Evolutionary conservation across 345 rosid species (phyloP).

Genomic region (Noccaea bulbosa): DNA sequence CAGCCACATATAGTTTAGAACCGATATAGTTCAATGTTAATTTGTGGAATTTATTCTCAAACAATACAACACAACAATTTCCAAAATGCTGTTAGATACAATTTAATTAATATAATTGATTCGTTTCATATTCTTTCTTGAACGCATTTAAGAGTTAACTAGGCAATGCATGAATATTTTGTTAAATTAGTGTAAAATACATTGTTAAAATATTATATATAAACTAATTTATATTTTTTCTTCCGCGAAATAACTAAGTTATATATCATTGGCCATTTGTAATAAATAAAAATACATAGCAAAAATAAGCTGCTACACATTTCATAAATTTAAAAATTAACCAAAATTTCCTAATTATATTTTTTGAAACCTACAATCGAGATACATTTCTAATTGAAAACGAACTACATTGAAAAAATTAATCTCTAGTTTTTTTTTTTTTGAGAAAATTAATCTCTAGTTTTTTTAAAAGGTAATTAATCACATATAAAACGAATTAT

Average conservation of each 20-base stretch:
- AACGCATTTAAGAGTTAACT: not conserved
- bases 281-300: not conserved
- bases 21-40: slow-evolving; percentile 36
- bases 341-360: not conserved
- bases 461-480: no score
- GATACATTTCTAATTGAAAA: not conserved
- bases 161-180: not conserved
- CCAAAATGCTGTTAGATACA: slow-evolving; percentile 16
- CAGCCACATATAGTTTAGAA: slow-evolving; percentile 33
- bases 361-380: not conserved
- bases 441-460: not conserved
- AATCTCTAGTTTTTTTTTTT: no score
- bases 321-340: not conserved
- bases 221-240: not conserved
- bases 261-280: not conserved
- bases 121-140: slow-evolving; percentile 13
- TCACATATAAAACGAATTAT: not conserved
- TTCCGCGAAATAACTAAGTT: not conserved
- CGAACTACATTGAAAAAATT: not conserved
- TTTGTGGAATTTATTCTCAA: slow-evolving; percentile 38
- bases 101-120: slow-evolving; percentile 7
- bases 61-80: slow-evolving; percentile 17
- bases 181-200: not conserved
- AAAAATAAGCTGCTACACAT: not conserved
- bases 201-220: not conserved